Percentiles rank a stretch among this genome's conserved stretches.
Conservation (phyloP, 176 grass and related monocot species). For the Musa beccarii region DNA sequence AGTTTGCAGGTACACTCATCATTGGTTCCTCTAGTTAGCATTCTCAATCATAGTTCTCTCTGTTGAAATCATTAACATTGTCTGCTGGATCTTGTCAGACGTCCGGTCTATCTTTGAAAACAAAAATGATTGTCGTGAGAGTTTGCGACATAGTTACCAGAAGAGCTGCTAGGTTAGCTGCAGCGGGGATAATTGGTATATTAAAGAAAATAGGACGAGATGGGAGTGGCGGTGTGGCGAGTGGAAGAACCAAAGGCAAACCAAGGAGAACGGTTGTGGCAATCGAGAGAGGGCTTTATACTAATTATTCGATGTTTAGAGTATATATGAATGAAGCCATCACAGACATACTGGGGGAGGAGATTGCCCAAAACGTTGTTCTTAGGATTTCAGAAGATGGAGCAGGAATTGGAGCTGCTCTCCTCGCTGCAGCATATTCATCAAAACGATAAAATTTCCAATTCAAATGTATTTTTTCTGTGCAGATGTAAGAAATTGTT, state of each 20-base stretch:
- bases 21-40: not conserved
- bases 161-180: constrained; percentile 58
- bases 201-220: constrained; percentile 59
- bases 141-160: constrained; percentile 58
- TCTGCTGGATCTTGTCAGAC: constrained; percentile 28
- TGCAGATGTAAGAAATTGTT: too few relatives aligned
- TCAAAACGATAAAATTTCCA: not conserved
- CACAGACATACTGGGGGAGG: constrained; percentile 53
- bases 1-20: constrained; percentile 38
- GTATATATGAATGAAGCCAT: constrained; percentile 55
- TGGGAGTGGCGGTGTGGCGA: not conserved
- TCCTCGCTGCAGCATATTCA: constrained; percentile 62
- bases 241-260: constrained; percentile 7
- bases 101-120: constrained; percentile 38
- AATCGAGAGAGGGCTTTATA: constrained; percentile 62
- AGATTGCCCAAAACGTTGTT: constrained; percentile 25
- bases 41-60: not conserved
- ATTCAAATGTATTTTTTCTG: too few relatives aligned
- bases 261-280: constrained; percentile 48
- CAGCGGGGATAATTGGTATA: constrained; percentile 64
- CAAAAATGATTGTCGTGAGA: constrained; percentile 47
- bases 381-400: constrained; percentile 62
- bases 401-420: constrained; percentile 63
- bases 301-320: constrained; percentile 50
- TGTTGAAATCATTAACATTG: too few relatives aligned